Base-by-base conservation (phyloP, 176 grass and related monocot species). In the Phyllostachys edulis region DNA sequence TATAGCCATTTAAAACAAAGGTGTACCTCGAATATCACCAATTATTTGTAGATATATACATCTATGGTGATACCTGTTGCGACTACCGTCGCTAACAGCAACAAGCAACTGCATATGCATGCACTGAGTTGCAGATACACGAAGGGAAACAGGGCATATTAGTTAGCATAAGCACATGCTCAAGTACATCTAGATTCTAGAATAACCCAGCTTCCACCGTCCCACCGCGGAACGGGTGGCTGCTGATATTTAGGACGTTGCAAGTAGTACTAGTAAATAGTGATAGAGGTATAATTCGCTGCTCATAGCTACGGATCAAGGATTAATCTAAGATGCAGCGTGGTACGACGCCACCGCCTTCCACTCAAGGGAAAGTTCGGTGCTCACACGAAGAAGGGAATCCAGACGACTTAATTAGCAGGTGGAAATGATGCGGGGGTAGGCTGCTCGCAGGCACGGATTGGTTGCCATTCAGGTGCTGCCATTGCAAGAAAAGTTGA, bases 311-410 rank as follows among this genome's bases (percentile, higher is more conserved):
- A 20, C 14, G 32, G 14, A 62, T 26, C 14, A 37, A 70, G 18
- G 16, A 17, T n/a, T 17, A 16, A 5, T 4, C 39, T 29, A 20
- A 20, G 23, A 52, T 11, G 26, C 57, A 69, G 60, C 47, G n/a
- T 51, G 80, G 67, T 29, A 64, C 3, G 21, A 52, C 54, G 66
- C 66, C 26, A 69, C 40, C 84, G 66, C 71, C 61, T 50, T 81
- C 50, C 79, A 29, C 71, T 69, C 21, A 17, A 23, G 45, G 52
- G 51, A 45, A 70, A 21, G 72, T 71, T 14, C 63, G 40, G 40
- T 1, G 55, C 41, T 45, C 73, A 42, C 69, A 75, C 32, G 52
- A 34, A 69, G 8, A 12, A 72, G 44, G 24, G 67, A 55, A 44
- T 13, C 57, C 21, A n/a, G 38, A 15, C 2, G 6, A 29, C 5